Base-by-base conservation (phyloP, 768 basidiomycete species). In the Phallus indusiatus region DNA sequence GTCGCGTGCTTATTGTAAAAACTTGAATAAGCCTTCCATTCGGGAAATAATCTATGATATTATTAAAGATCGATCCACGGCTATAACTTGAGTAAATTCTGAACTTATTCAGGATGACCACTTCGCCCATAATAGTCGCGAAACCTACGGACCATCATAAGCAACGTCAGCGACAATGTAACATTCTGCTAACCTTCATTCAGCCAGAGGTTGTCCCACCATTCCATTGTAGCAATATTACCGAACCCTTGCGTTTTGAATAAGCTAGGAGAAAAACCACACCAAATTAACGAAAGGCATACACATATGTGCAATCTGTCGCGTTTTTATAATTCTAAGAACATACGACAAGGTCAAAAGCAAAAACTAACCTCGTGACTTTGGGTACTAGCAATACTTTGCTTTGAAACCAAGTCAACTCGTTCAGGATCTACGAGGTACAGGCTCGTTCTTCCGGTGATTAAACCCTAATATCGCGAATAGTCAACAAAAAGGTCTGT, bases 181-280 rank as follows among this genome's bases (percentile, higher is more conserved):
- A 24, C 55, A 47, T 21, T n/a, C 24, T 18, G 22, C 52, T 53
- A 53, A 81, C 83, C 86, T 80, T 90, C 88, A 62, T 88, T 90
- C 59, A 90, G 88, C 54, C 56, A 69, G 50, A 91, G 76, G 69
- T 88, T 85, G 62, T 88, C 83, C 89, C 90, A 93, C 90, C 90
- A 92, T 66, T 82, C 81, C 92, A 94, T 94, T 0, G 92, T 95
- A 6, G 90, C 87, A 65, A 96, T 88, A 68, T 95, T 86, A 22
- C 93, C 94, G 65, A 94, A 95, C 90, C 90, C 77, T 52, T 22
- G 18, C 2, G 12, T 42, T 42, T 14, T 42, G 12, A 42, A 5
- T 10, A 42, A 2, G 35, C 7, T 5, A n/a, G 35, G 21, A 24
- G 28, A 20, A 10, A 17, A 18, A 54, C 21, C 28, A 24, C 11